Conservation (phyloP, 495 filamentous ascomycete genomes). For the Penicillium herquei region DNA sequence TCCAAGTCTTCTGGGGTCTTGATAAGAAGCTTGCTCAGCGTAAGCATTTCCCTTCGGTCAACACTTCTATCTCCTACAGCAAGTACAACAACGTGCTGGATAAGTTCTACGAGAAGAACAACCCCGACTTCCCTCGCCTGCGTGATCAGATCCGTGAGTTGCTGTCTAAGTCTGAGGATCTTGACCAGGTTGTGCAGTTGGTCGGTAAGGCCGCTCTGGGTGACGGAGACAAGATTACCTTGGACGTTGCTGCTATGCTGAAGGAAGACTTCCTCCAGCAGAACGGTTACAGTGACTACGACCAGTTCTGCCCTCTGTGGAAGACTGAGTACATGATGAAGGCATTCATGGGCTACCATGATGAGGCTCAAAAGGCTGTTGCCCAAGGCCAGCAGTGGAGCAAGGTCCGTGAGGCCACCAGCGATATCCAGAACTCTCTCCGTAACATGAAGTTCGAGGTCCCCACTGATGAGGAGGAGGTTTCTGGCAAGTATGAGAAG, state of each 20-base stretch:
- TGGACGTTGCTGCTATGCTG: slow-evolving; percentile 86
- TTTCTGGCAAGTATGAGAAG: slow-evolving; percentile 89
- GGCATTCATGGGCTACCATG: slow-evolving; percentile 95
- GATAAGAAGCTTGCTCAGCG: slow-evolving; percentile 99
- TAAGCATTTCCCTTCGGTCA: slow-evolving; percentile 99
- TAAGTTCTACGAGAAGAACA: slow-evolving; percentile 88
- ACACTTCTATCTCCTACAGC: slow-evolving; percentile 92
- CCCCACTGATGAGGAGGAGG: slow-evolving; percentile 68
- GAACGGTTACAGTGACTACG: slow-evolving; percentile 98
- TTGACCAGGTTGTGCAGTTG: slow-evolving; percentile 98
- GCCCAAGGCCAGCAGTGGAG: slow-evolving; percentile 84
- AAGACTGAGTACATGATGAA: slow-evolving; percentile 99
- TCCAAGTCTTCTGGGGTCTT: slow-evolving; percentile 99
- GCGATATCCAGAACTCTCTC: slow-evolving; percentile 77
- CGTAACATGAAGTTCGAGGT: slow-evolving; percentile 96
- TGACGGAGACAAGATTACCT: slow-evolving; percentile 96
- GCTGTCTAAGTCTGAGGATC: slow-evolving; percentile 89
- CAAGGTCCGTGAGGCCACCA: slow-evolving; percentile 88
- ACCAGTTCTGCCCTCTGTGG: slow-evolving; percentile 98
- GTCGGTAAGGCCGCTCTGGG: slow-evolving; percentile 96
- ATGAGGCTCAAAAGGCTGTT: slow-evolving; percentile 94
- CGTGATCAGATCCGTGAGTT: slow-evolving; percentile 91
- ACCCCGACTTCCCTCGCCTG: slow-evolving; percentile 89
- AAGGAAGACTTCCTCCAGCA: slow-evolving; percentile 99
- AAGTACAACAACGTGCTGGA: slow-evolving; percentile 90